Conservation (phyloP, 2,329 filamentous ascomycete species). For the Sarocladium brachiariae region DNA sequence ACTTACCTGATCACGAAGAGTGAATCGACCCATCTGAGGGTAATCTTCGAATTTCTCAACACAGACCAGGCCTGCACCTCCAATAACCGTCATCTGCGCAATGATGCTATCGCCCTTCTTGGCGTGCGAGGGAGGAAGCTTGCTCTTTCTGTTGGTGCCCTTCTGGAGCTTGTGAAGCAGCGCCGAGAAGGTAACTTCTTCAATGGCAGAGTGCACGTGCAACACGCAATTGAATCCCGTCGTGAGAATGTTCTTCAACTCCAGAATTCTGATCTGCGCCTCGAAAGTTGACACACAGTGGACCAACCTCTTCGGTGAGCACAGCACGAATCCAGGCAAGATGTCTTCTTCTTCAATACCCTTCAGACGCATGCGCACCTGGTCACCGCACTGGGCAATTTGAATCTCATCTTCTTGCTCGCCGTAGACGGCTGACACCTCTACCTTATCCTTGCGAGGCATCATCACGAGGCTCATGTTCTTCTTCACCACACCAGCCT, state of each 20-base stretch:
- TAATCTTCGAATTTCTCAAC: slow-evolving; percentile 95
- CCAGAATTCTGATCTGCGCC: slow-evolving; percentile 91
- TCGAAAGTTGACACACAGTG: slow-evolving; percentile 88
- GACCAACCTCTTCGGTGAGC: slow-evolving; percentile 87
- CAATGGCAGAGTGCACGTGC: slow-evolving; percentile 94
- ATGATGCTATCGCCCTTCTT: slow-evolving; percentile 80
- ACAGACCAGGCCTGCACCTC: slow-evolving; percentile 80
- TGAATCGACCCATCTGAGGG: slow-evolving; percentile 87
- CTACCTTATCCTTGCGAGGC: slow-evolving; percentile 80
- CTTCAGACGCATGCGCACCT: slow-evolving; percentile 84
- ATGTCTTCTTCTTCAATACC: slow-evolving; percentile 98
- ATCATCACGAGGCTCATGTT: slow-evolving; percentile 82
- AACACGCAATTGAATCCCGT: slow-evolving; percentile 97
- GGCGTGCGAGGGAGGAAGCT: slow-evolving; percentile 85
- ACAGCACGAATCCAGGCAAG: slow-evolving; percentile 89
- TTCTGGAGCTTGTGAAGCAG: slow-evolving; percentile 94
- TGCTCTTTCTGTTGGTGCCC: slow-evolving; percentile 88
- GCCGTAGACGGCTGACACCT: slow-evolving; percentile 80
- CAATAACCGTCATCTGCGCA: slow-evolving; percentile 79
- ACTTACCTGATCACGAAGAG: slow-evolving; percentile 74
- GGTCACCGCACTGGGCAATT: slow-evolving; percentile 83
- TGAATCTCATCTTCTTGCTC: slow-evolving; percentile 91
- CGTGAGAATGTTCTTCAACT: slow-evolving; percentile 87
- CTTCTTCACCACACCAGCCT: slow-evolving; percentile 91
- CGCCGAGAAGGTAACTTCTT: slow-evolving; percentile 87